phyloP scores from a whole-genome alignment of 805 yeast genomes.

The Metschnikowia orientalis region DNA sequence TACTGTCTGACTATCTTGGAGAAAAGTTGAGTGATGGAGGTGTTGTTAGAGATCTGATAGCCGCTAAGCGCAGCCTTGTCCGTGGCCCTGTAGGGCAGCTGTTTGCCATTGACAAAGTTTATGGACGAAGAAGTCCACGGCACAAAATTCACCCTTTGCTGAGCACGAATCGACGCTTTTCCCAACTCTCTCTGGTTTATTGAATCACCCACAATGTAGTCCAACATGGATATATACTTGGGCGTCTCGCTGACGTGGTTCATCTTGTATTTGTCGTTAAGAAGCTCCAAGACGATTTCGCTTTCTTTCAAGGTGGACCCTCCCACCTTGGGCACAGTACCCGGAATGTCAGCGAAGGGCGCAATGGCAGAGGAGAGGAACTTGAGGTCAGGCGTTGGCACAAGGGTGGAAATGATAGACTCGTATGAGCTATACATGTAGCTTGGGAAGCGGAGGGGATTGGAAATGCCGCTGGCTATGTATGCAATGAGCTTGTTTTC shows the following conservation, averaged over 20 bases:
- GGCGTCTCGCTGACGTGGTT: conserved; percentile 42
- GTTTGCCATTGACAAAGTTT: conserved; percentile 71
- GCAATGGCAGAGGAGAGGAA: conserved; percentile 39
- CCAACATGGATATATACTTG: conserved; percentile 63
- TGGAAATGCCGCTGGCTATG: conserved; percentile 78
- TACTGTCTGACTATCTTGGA: conserved; percentile 67
- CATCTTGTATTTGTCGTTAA: conserved; percentile 76
- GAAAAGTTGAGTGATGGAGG: conserved; percentile 66
- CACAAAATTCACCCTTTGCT: conserved; percentile 66
- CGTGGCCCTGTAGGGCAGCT: conserved; percentile 53
- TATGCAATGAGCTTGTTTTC: conserved; percentile 83
- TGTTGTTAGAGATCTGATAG: conserved; percentile 75
- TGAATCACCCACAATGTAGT: conserved; percentile 59
- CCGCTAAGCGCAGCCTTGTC: conserved; percentile 51
- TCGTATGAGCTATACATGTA: conserved; percentile 85
- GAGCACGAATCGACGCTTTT: conserved; percentile 60
- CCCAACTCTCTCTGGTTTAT: conserved; percentile 67
- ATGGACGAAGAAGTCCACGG: conserved; percentile 83
- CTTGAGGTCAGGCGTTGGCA: conserved; percentile 83
- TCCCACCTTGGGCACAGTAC: conserved; percentile 22
- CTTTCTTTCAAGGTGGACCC: conserved; percentile 72
- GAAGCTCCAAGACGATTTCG: conserved; percentile 77
- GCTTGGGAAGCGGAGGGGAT: conserved; percentile 86
- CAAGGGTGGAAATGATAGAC: conserved; percentile 71
- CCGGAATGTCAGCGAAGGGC: conserved; percentile 41